phyloP scores from a whole-genome alignment of 345 rosid genomes.

The Sisymbrium irio region DNA sequence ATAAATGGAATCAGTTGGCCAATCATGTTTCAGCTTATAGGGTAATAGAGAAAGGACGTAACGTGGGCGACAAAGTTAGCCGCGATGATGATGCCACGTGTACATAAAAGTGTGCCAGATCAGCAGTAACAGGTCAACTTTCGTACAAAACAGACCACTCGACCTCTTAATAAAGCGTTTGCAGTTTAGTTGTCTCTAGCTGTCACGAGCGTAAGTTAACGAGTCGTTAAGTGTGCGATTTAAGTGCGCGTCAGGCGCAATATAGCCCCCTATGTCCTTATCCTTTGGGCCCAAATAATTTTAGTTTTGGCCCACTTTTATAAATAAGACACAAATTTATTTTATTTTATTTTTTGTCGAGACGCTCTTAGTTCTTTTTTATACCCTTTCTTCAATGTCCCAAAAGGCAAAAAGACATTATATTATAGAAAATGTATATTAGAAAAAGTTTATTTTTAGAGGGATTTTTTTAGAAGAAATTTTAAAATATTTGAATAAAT shows the following conservation, averaged over 20 bases:
- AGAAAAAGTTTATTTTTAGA: no score
- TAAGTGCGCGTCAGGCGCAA: constrained; percentile 14
- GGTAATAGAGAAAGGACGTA: constrained; percentile 12
- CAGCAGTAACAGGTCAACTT: constrained; percentile 30
- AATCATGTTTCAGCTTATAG: constrained; percentile 22
- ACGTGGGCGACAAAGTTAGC: constrained; percentile 26
- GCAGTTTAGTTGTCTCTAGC: constrained; percentile 32
- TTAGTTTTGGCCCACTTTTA: constrained; percentile 31
- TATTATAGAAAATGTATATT: no score
- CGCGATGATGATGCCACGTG: constrained; percentile 31
- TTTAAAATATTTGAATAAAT: no score
- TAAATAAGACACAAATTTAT: not conserved
- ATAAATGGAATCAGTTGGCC: constrained; percentile 28
- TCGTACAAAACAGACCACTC: constrained; percentile 6
- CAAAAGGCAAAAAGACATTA: no score
- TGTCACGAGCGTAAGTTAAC: constrained; percentile 34
- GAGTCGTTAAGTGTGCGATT: not conserved
- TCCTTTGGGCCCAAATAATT: constrained; percentile 32
- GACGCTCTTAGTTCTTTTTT: not conserved
- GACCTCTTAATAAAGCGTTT: constrained; percentile 3
- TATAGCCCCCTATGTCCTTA: constrained; percentile 13
- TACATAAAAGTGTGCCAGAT: not conserved
- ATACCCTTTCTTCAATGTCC: no score
- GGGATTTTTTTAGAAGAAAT: no score
- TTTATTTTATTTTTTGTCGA: not conserved